A percentile compares a stretch with the other conserved stretches of the same genome.
phyloP scores from a whole-genome alignment of 1,284 basidiomycete genomes.

The Mycosarcoma mackinlayi region DNA sequence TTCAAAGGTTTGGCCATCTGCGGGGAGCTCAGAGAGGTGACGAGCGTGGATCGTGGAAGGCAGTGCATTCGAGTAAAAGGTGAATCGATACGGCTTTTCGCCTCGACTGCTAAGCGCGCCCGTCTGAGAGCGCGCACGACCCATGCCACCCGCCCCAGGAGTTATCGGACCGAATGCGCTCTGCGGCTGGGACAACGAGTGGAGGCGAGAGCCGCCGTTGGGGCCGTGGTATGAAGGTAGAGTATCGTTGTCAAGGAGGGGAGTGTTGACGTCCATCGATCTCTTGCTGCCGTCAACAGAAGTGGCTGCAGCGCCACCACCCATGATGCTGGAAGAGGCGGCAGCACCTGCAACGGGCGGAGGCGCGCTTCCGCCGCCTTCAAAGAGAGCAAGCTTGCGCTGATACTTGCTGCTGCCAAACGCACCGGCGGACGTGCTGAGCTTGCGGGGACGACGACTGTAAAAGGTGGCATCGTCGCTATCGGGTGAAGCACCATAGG shows the following conservation, averaged over 20 bases:
- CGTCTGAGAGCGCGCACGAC: constrained; percentile 32
- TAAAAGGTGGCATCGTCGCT: constrained; percentile 66
- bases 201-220: constrained; percentile 32
- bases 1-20: constrained; percentile 90
- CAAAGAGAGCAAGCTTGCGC: constrained; percentile 91
- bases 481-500: constrained; percentile 59
- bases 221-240: constrained; percentile 67
- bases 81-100: constrained; percentile 89
- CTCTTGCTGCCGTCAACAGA: constrained; percentile 12
- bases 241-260: constrained; percentile 66
- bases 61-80: constrained; percentile 95
- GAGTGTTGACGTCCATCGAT: constrained; percentile 64
- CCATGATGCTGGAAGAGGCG: constrained; percentile 68
- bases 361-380: constrained; percentile 72
- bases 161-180: constrained; percentile 15
- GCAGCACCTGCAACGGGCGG: constrained; percentile 54
- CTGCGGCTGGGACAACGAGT: constrained; percentile 25
- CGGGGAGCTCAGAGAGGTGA: constrained; percentile 90
- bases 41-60: constrained; percentile 94
- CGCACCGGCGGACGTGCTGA: constrained; percentile 41
- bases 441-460: constrained; percentile 60
- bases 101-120: constrained; percentile 46
- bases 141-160: constrained; percentile 10
- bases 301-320: constrained; percentile 66
- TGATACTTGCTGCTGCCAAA: constrained; percentile 70